A percentile compares a stretch with the other conserved stretches of the same genome.
Evolutionary conservation across 176 grass and related monocot species (phyloP).

Genomic region (Oryza meridionalis): DNA sequence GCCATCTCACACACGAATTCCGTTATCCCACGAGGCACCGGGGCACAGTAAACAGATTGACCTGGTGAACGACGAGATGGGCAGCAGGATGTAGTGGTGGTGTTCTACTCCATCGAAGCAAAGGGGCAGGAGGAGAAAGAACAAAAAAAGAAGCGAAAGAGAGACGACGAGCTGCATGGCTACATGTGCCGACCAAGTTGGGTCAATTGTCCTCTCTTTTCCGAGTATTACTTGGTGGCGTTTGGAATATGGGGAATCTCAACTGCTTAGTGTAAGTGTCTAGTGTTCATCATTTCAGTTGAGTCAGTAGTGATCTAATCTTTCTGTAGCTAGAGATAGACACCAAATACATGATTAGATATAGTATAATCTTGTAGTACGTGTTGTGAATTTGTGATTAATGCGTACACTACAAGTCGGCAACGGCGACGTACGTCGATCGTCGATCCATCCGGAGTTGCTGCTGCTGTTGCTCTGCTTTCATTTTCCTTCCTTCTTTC

Average conservation of each 20-base stretch:
- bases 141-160: not conserved
- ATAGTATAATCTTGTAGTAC: slow-evolving; percentile 1
- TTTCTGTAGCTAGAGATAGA: not conserved
- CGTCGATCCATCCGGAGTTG: slow-evolving; percentile 4
- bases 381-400: slow-evolving; percentile 21
- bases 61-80: not conserved
- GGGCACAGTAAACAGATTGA: not conserved
- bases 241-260: not conserved
- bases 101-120: not conserved
- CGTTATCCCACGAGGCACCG: slow-evolving; percentile 40
- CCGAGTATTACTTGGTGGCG: slow-evolving; percentile 13
- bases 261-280: not conserved
- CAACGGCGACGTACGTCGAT: slow-evolving; percentile 8
- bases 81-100: not conserved
- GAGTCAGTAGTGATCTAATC: not conserved
- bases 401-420: slow-evolving; percentile 30
- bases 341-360: not conserved
- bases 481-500: not conserved
- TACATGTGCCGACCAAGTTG: slow-evolving; percentile 26
- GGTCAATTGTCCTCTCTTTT: slow-evolving; percentile 14
- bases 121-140: not conserved
- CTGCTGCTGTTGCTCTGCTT: not conserved
- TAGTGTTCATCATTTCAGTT: not conserved
- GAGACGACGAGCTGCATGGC: not conserved
- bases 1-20: slow-evolving; percentile 1